phyloP scores from a whole-genome alignment of 768 basidiomycete species.

The Tylopilus rubrobrunneus region DNA sequence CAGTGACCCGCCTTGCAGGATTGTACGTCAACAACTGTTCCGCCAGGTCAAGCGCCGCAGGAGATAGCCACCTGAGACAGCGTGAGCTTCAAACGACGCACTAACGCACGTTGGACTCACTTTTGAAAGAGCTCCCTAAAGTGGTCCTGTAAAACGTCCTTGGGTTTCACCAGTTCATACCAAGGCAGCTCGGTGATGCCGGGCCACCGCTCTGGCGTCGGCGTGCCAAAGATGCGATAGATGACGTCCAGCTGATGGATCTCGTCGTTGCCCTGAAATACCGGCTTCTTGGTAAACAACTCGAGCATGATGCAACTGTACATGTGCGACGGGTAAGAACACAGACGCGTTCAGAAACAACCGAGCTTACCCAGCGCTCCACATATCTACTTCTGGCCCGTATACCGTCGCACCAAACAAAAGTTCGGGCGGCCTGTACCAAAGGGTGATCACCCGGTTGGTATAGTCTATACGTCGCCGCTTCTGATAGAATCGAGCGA shows the following conservation, averaged over 20 bases:
- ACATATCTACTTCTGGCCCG: conserved; percentile 98
- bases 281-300: conserved; percentile 88
- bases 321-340: not conserved
- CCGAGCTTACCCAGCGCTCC: conserved; percentile 85
- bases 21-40: conserved; percentile 78
- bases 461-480: conserved; percentile 90
- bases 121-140: conserved; percentile 85
- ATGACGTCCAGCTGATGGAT: conserved; percentile 95
- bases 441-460: conserved; percentile 98
- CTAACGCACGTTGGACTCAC: conserved; percentile 40
- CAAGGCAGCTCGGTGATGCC: conserved; percentile 83
- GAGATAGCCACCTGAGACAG: conserved; percentile 70
- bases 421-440: conserved; percentile 97
- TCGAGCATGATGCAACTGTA: conserved; percentile 97
- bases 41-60: conserved; percentile 83
- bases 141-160: conserved; percentile 63
- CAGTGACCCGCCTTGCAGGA: conserved; percentile 72
- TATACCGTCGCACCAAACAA: conserved; percentile 95
- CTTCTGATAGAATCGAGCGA: conserved; percentile 95
- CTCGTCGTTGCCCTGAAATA: conserved; percentile 99
- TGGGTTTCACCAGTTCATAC: conserved; percentile 98
- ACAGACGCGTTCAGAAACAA: not conserved
- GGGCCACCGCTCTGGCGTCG: conserved; percentile 78
- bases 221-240: conserved; percentile 88
- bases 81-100: not conserved